These are phyloP conservation scores for Ascosphaera pollenicola DNA, from an alignment of 2,329 filamentous ascomycete species.

Conservation along the genomic window DNA sequence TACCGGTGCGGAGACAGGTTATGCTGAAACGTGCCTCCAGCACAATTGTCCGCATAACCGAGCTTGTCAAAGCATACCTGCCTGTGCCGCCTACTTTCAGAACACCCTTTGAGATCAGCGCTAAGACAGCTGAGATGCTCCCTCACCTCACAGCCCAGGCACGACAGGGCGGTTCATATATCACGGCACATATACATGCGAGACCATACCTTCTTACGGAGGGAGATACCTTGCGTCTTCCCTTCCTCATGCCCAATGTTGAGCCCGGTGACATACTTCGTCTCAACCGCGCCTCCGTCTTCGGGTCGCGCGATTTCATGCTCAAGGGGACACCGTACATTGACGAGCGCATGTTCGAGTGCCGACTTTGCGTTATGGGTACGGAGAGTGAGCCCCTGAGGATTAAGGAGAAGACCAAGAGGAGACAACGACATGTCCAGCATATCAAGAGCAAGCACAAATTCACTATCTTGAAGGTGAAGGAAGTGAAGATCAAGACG, in stretches of 20 bases:
- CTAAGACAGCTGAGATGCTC: conserved; percentile 20
- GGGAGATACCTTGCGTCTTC: conserved; percentile 54
- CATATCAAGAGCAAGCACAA: conserved; percentile 73
- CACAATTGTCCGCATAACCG: too few relatives aligned
- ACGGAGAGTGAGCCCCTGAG: conserved; percentile 62
- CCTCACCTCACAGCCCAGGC: conserved; percentile 22
- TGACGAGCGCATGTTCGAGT: conserved; percentile 66
- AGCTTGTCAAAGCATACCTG: too few relatives aligned
- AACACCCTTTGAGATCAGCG: conserved; percentile 18
- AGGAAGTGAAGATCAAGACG: conserved; percentile 49
- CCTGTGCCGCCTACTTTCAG: conserved; percentile 17
- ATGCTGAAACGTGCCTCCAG: too few relatives aligned
- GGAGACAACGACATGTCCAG: conserved; percentile 45
- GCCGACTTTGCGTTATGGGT: conserved; percentile 64
- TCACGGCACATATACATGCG: conserved; percentile 25
- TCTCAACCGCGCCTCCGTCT: conserved; percentile 58
- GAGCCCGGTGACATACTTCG: conserved; percentile 66
- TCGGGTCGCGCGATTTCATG: conserved; percentile 81
- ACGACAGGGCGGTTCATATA: conserved; percentile 27
- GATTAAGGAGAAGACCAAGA: conserved; percentile 60
- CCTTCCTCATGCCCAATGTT: conserved; percentile 57
- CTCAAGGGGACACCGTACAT: conserved; percentile 63
- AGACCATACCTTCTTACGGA: conserved; percentile 29
- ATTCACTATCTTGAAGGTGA: conserved; percentile 68
- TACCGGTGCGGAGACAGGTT: too few relatives aligned